These are phyloP conservation scores for Phytophthora meadii DNA, from an alignment of 352 stramenopile genomes.

Conservation along the genomic window DNA sequence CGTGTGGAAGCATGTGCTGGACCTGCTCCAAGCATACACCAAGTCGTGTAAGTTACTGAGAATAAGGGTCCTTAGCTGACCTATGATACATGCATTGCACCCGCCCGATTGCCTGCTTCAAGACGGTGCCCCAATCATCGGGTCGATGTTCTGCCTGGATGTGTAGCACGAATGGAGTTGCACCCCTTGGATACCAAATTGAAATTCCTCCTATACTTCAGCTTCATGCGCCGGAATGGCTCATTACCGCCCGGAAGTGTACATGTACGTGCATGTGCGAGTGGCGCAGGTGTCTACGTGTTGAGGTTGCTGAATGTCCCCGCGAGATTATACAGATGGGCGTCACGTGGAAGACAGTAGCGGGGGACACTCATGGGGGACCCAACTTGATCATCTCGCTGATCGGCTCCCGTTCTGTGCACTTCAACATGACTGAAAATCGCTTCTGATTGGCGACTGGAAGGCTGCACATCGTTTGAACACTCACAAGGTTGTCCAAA, in stretches of 20 bases:
- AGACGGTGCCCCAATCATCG: background rate
- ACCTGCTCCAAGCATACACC: background rate
- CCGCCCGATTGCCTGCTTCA: no score
- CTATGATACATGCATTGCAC: no score
- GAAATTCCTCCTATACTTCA: constrained; percentile 1
- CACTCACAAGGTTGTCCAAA: background rate
- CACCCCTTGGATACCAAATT: background rate
- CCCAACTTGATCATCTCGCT: constrained; percentile 1
- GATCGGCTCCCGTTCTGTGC: constrained; percentile 14
- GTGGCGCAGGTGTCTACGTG: background rate
- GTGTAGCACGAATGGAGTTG: constrained; percentile 10
- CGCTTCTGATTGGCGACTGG: background rate
- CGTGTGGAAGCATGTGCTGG: background rate
- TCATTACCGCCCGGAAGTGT: background rate
- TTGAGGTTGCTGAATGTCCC: background rate
- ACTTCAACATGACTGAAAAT: constrained; percentile 27
- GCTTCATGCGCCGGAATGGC: constrained; percentile 14
- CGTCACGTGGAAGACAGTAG: background rate
- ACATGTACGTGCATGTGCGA: no score
- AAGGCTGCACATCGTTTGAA: constrained; percentile 3
- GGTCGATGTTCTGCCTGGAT: constrained; percentile 1
- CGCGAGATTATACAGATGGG: background rate
- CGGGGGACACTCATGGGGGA: background rate
- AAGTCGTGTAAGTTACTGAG: no score
- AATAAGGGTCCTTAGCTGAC: no score